Base-by-base conservation (phyloP, 257 asterid species). In the Lantana camara region DNA sequence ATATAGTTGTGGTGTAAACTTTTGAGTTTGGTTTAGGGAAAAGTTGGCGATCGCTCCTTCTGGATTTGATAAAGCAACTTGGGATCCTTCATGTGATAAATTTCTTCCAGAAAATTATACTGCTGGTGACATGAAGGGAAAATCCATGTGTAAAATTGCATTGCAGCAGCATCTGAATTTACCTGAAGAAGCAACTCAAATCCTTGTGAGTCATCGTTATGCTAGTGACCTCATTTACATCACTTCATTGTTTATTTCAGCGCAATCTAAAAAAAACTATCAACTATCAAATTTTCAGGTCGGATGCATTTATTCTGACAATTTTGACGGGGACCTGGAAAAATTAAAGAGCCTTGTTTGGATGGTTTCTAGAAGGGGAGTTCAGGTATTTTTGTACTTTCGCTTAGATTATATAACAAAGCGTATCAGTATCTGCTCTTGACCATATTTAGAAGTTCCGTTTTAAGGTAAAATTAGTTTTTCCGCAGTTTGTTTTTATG, bases 51-150 rank as follows among this genome's bases (percentile, higher is more conserved):
- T 80, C 83, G 79, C 89, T 75, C 94, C 97, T 75, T 49, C 14
- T 73, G 95, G 91, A 35, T 67, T 74, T 59, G 94, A 90, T 69
- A 79, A 73, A 58, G 72, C 87, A 45, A 74, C 76, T 60, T 86
- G 97, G 97, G 91, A 86, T 79, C 95, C 97, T 72, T 81, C 86
- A 53, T 47, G 70, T 24, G 95, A 90, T 69, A 73, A 41, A 63
- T 72, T 65, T 78, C 78, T 86, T 59, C 96, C 89, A 40, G 81
- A 82, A 63, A 69, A 70, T 68, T 89, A 84, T 44, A 80, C 60
- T 71, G 79, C 75, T 19, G 83, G 82, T 72, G 83, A 87, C 63
- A 67, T 85, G 85, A 72, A 53, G 35, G 97, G 97, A 42, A 89
- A 89, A 78, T 68, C 85, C 20, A 63, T 69, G 20, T 84, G 94